Evolutionary conservation across 2,329 filamentous ascomycete genomes (phyloP), one percentile per base, ranked within the genome.

Genomic region (Talaromyces sp.): DNA sequence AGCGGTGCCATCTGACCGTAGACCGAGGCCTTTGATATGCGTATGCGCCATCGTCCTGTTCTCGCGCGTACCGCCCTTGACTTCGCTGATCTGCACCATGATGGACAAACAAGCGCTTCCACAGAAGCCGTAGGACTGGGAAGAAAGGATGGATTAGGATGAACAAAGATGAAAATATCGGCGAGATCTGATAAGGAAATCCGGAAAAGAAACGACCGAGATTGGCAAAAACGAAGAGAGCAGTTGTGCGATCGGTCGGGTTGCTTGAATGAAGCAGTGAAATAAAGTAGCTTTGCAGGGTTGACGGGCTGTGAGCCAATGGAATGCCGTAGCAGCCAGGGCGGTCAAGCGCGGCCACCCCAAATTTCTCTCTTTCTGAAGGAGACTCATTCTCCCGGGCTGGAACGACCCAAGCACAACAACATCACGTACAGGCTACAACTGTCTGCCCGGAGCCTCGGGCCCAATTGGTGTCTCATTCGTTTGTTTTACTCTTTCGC

Each of bases 21-120:
- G 80, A 18, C 95, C 95, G 47, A 99, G 84, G 57, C 95, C 95
- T 76, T 92, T 96, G 84, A 99, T 99, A 79, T 99, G 95, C 59
- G 94, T 97, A 79, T 99, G 95, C 69, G 94, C 90, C 64, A 95
- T 94, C 55, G 95, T 99, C 74, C 95, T 89, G 81, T 96, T 95
- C 78, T 97, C 94, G 82, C 95, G 92, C 81, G 88, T 88, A 80
- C 92, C 94, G 81, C 90, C 90, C 83, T 96, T 96, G 73, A 96
- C 91, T 81, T 96, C 92, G 82, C 90, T 96, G 79, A 95, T 92
- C 77, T 92, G 89, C 70, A 94, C 90, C 90, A 93, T 94, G 66
- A 63, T 75, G 68, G 65, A 66, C 58, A 63, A 23, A 62, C 64
- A 67, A 67, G 61, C 68, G 68, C 69, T 67, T 71, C 63, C 60